These are phyloP conservation scores for Phialophora macrospora DNA, from an alignment of 2,329 filamentous ascomycete genomes.

Conservation along the genomic window DNA sequence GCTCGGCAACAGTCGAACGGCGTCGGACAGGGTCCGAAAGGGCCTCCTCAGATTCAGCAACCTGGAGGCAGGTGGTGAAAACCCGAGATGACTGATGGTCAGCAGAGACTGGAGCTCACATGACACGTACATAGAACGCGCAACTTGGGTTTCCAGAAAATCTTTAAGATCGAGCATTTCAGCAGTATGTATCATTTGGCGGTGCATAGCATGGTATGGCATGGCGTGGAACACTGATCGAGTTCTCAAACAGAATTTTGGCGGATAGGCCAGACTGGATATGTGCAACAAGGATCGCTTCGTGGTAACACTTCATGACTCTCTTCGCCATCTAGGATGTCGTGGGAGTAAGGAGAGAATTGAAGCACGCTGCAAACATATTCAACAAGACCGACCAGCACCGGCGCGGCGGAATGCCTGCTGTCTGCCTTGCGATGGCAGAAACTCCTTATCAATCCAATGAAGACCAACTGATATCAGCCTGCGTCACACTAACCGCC, in stretches of 20 bases:
- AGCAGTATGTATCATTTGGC: not conserved
- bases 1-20: slow-evolving; percentile 56
- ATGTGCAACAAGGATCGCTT: not conserved
- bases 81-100: not conserved
- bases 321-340: not conserved
- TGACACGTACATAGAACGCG: not conserved
- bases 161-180: not conserved
- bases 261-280: not conserved
- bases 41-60: slow-evolving; percentile 14
- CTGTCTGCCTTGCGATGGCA: not conserved
- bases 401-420: not conserved
- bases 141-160: not conserved
- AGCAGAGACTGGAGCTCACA: not conserved
- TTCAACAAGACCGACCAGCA: no score
- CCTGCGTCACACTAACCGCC: not conserved
- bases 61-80: slow-evolving; percentile 20
- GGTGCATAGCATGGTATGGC: not conserved
- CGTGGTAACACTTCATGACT: not conserved
- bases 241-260: not conserved
- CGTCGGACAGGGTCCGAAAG: not conserved
- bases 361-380: not conserved
- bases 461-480: not conserved
- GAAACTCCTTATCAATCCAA: not conserved
- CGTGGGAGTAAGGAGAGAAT: not conserved
- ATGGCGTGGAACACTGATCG: not conserved